A percentile compares a stretch with the other conserved stretches of the same genome.
phyloP scores from a whole-genome alignment of 108 stramenopile genomes.

The Nitzschia putrida region DNA sequence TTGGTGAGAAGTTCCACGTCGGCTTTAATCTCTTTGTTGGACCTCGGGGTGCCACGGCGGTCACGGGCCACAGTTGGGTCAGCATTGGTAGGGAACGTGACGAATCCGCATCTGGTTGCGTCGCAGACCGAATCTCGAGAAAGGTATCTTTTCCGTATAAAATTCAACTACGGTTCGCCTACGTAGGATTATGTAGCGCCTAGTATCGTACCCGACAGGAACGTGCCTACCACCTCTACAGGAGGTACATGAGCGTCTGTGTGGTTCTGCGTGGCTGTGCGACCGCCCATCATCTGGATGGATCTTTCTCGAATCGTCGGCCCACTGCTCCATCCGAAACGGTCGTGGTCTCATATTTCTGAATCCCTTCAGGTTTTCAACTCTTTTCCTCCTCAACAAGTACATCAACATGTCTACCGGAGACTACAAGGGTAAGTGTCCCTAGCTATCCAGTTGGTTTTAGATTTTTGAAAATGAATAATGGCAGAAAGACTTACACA shows the following conservation, averaged over 20 bases:
- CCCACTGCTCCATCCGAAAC: conserved; percentile 1
- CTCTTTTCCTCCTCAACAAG: conserved; percentile 9
- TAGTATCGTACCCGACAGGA: too few relatives aligned
- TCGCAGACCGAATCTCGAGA: too few relatives aligned
- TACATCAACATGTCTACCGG: conserved; percentile 88
- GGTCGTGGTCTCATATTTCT: conserved; percentile 12
- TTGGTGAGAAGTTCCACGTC: too few relatives aligned
- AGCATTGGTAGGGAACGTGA: not conserved
- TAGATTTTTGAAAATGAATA: too few relatives aligned
- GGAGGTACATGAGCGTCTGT: not conserved
- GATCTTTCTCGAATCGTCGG: not conserved
- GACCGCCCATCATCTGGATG: not conserved
- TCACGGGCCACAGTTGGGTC: not conserved
- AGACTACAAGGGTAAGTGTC: conserved; percentile 87
- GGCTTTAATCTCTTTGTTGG: too few relatives aligned
- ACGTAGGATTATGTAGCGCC: too few relatives aligned
- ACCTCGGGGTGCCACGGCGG: not conserved
- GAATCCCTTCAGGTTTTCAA: conserved; percentile 9
- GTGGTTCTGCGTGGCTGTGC: not conserved
- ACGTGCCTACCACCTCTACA: not conserved
- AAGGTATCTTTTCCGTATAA: too few relatives aligned
- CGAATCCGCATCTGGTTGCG: too few relatives aligned
- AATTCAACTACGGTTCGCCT: too few relatives aligned
- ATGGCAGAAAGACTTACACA: too few relatives aligned
- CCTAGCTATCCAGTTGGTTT: not conserved